These are phyloP conservation scores for Thuja plicata DNA, from an alignment of 83 land plant genomes.

Conservation along the genomic window DNA sequence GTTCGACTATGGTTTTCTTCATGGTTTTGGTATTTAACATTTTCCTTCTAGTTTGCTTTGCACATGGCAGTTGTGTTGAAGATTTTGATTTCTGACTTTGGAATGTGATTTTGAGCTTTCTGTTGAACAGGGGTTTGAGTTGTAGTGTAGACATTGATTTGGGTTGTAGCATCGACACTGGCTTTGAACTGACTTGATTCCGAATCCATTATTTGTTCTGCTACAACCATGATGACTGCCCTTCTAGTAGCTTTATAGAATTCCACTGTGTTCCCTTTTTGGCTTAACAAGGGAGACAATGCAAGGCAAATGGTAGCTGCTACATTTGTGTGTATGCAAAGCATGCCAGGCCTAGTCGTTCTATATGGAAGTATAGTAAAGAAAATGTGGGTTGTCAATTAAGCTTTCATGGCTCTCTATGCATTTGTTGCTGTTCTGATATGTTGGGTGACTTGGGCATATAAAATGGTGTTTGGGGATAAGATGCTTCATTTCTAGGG, in stretches of 20 bases:
- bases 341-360: no score
- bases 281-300: no score
- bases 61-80: background rate
- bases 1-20: background rate
- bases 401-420: no score
- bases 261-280: slow-evolving; percentile 6
- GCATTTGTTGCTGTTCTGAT: background rate
- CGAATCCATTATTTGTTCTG: background rate
- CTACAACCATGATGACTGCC: background rate
- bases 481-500: slow-evolving; percentile 18
- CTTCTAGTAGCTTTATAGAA: slow-evolving; percentile 12
- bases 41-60: background rate
- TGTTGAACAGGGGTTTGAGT: background rate
- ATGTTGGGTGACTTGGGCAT: slow-evolving; percentile 28
- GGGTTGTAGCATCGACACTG: background rate
- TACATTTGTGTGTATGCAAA: no score
- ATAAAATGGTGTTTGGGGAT: slow-evolving; percentile 25
- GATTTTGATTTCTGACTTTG: background rate
- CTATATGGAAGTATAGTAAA: no score
- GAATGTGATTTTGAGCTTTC: no score
- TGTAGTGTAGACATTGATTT: no score
- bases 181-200: background rate
- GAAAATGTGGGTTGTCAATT: no score
- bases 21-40: background rate
- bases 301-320: no score